Evolutionary conservation across 331 rosid species (phyloP), one percentile per base, ranked within the genome.

Genomic region (Rhamnella rubrinervis): DNA sequence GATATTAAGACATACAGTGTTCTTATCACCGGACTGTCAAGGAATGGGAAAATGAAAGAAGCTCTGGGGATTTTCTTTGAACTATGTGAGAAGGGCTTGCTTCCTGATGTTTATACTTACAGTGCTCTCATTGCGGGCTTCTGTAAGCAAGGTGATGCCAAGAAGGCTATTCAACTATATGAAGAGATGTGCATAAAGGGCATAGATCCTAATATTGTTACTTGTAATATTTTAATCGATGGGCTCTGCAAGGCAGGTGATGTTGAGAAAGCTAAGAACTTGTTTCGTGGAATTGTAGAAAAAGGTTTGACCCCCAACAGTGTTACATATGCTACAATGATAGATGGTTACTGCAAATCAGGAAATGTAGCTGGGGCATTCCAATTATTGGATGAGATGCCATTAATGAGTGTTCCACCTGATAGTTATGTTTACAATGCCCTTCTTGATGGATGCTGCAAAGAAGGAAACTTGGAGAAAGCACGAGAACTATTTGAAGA

Each of bases 191-290:
- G 64, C 55, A 46, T 6, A n/a, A 80, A 79, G 53, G 82, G 82
- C 8, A 65, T 75, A 37, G 40, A 58, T 28, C 90, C 90, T 26
- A 70, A 71, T 46, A 75, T 82, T 63, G 81, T 77, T 35, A 66
- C 80, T 26, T 80, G 75, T 51, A 82, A 85, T 5, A 56, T 67
- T 66, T 66, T 85, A 75, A 80, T 85, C 75, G 71, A 82, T 71
- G 90, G 87, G 55, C 53, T 82, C 62, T 80, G 87, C 71, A 85
- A 80, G 72, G 71, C 77, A 53, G 90, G 84, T 51, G 82, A 83
- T 44, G 41, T 83, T 31, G 82, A 66, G 60, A 80, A 68, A 40
- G 87, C 87, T 61, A 74, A 71, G 66, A 71, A 71, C 65, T 31
- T 80, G 28, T 79, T 82, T 65, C 60, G 77, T 63, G 79, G 73